Base-by-base conservation (phyloP, 2,329 filamentous ascomycete species). In the Chaetomiaceae sp. region DNA sequence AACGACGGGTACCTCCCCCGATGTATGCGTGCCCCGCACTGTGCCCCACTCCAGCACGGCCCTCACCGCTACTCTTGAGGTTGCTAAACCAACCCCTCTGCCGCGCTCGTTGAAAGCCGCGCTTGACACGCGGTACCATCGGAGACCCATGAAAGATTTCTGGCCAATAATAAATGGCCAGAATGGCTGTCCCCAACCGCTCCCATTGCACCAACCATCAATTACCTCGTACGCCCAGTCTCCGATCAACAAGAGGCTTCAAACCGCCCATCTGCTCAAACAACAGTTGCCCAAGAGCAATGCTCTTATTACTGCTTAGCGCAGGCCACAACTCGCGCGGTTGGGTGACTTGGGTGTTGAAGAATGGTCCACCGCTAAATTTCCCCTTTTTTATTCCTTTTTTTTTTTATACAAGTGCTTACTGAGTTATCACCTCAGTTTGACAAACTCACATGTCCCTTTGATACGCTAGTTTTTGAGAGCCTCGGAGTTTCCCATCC, bases 61-160 rank as follows among this genome's bases (percentile, higher is more conserved):
- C 48, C 57, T 53, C 56, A 58, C 57, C 57, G 57, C 57, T 55
- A 56, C 54, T 58, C 48, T 48, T 41, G n/a, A 32, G 23, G 13
- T 30, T 38, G 48, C 51, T 58, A 58, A 30, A 57, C 27, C 48
- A 57, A 58, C 54, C 54, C 55, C 48, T 44, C 42, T 20, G 14
- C 34, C 16, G 13, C 40, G 43, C 51, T 33, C 45, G 18, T 40
- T 11, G 29, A 45, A 53, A 48, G 42, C 46, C 52, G 55, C 52
- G 45, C 45, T 55, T 34, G 41, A 49, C 46, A 46, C 34, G 47
- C 52, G 51, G 43, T 44, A 23, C 48, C 47, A 45, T 37, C 38
- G 34, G 40, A 23, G 27, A 53, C 33, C 46, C 42, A 38, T n/a
- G 29, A 49, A 16, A 8, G 21, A 16, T 13, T 1, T 20, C 5